Conservation (phyloP, 1,284 basidiomycete species). For the Cutaneotrichosporon sp. region DNA sequence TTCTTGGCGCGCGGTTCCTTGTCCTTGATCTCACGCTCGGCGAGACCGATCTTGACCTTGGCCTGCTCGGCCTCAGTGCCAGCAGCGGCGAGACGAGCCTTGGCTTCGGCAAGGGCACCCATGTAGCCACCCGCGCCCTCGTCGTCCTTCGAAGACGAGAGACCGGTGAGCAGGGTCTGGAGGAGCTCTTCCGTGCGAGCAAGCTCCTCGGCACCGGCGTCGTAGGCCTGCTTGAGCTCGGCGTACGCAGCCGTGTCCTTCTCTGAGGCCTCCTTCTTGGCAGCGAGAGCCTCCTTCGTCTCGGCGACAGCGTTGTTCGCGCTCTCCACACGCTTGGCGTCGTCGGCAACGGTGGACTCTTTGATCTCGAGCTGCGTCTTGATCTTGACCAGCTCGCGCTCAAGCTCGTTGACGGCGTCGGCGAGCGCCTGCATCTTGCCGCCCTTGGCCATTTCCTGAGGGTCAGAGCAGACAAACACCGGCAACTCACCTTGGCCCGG, state of each 20-base stretch:
- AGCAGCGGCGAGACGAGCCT: conserved; percentile 71
- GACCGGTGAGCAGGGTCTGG: conserved; percentile 90
- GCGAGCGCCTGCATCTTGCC: conserved; percentile 78
- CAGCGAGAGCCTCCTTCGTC: conserved; percentile 61
- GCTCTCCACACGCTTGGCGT: conserved; percentile 65
- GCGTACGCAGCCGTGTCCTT: conserved; percentile 48
- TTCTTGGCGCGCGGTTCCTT: conserved; percentile 80
- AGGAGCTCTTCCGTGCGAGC: conserved; percentile 86
- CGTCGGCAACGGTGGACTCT: conserved; percentile 74
- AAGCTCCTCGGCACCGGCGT: conserved; percentile 66
- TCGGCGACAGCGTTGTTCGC: conserved; percentile 64
- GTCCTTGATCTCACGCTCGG: conserved; percentile 75
- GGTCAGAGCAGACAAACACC: not conserved
- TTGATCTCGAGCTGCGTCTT: conserved; percentile 86
- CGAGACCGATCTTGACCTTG: conserved; percentile 74
- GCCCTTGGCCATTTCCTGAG: conserved; percentile 64
- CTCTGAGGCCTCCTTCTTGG: conserved; percentile 65
- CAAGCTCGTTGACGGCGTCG: conserved; percentile 74
- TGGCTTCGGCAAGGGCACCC: conserved; percentile 92
- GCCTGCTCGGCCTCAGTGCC: conserved; percentile 84
- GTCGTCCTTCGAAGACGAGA: conserved; percentile 62
- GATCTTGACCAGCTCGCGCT: conserved; percentile 83
- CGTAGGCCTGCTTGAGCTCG: conserved; percentile 64
- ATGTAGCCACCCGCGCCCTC: conserved; percentile 83
- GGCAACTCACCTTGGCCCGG: conserved; percentile 56